Evolutionary conservation across 768 basidiomycete genomes (phyloP), one percentile per base, ranked within the genome.

Genomic region (Termitomyces sp.): DNA sequence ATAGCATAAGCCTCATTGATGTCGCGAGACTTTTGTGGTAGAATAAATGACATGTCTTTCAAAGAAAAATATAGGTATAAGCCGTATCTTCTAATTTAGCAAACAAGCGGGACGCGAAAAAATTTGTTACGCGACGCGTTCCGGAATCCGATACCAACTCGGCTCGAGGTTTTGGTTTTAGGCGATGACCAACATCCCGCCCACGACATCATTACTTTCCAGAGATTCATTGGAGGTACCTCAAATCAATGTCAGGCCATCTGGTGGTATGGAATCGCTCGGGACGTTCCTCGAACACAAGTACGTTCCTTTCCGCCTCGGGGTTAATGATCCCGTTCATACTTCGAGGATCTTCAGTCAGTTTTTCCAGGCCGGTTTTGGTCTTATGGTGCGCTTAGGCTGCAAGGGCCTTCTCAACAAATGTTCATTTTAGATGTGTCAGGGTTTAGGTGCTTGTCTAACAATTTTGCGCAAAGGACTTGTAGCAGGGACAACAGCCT

Each of bases 281-380:
- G 64, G 64, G 18, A 63, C 63, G 43, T 69, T 88, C 33, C 68
- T 83, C 24, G 79, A 77, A 57, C 84, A 88, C 75, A 90, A 90
- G 88, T 90, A 68, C 74, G 87, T 77, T 52, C 57, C 55, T 47
- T 40, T 16, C 13, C 30, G 58, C 52, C 46, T 53, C 2, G 16
- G n/a, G 13, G 2, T 7, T 22, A 16, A 41, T 33, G 40, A 24
- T 22, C 54, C 22, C 46, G 13, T n/a, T 57, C 50, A 59, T 54
- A 44, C 32, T 54, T 41, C 40, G 63, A 66, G 57, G 60, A 66
- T 74, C 68, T 65, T 67, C 65, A 99, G 97, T 69, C 96, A 94
- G 38, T 95, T 94, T 75, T 98, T 99, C 69, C 92, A 96, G 69
- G 97, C 96, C 49, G 96, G 97, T 28, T 98, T 98, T 66, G 97